phyloP scores from a whole-genome alignment of 305 asterid species.

The Rubia balearica region DNA sequence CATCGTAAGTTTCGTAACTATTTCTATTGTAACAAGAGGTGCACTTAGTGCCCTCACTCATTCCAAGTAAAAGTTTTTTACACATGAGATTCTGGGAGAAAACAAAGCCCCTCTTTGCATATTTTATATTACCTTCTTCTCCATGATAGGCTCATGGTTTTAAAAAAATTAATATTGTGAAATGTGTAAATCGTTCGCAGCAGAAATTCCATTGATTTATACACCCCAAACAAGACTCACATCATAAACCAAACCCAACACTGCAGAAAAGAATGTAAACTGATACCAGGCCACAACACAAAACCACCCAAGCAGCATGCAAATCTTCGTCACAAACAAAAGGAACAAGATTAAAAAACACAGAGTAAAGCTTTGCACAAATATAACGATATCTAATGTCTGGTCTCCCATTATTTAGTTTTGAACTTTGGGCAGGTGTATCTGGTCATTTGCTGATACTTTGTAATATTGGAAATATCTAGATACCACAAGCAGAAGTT shows the following conservation, averaged over 20 bases:
- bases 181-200: not conserved
- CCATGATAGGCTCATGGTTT: not conserved
- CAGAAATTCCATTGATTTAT: not conserved
- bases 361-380: conserved; percentile 2
- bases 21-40: not conserved
- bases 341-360: not conserved
- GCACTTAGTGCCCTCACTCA: not conserved
- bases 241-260: not conserved
- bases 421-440: not conserved
- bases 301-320: not conserved
- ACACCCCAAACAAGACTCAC: not conserved
- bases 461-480: not conserved
- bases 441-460: not conserved
- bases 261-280: not conserved
- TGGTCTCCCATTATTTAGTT: not conserved
- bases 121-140: not conserved
- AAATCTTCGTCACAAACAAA: not conserved
- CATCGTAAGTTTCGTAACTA: not conserved
- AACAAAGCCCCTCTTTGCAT: not conserved
- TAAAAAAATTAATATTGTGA: not conserved
- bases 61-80: not conserved
- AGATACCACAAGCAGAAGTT: not conserved
- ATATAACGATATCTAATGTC: not conserved
- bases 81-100: not conserved
- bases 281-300: not conserved